Evolutionary conservation across 202 grass and related monocot genomes (phyloP).

Genomic region (Musa balbisiana): DNA sequence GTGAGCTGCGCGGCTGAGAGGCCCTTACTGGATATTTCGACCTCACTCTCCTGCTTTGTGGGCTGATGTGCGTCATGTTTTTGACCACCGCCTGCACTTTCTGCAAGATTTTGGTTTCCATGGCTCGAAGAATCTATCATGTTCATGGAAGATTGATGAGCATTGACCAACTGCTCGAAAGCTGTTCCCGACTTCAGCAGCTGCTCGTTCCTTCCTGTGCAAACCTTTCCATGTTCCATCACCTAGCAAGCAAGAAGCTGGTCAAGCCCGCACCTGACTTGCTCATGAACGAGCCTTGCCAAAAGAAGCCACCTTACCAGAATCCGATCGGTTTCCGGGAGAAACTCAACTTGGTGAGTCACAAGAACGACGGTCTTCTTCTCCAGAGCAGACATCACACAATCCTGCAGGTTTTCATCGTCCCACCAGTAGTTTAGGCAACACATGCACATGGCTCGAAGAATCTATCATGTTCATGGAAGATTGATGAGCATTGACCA

Average conservation of each 20-base stretch:
- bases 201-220: constrained; percentile 58
- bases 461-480: constrained; percentile 56
- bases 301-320: constrained; percentile 40
- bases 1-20: constrained; percentile 19
- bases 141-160: constrained; percentile 66
- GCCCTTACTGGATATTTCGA: constrained; percentile 32
- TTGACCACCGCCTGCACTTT: constrained; percentile 13
- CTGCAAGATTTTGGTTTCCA: constrained; percentile 25
- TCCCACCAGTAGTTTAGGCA: constrained; percentile 1
- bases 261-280: too few relatives aligned
- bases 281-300: not conserved
- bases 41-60: constrained; percentile 44
- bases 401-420: constrained; percentile 45
- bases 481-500: constrained; percentile 66
- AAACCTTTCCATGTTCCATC: constrained; percentile 59
- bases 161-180: constrained; percentile 77
- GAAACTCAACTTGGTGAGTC: constrained; percentile 89
- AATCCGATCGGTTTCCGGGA: constrained; percentile 56
- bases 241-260: constrained; percentile 36
- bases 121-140: constrained; percentile 36
- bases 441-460: not conserved
- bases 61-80: constrained; percentile 9
- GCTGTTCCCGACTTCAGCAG: constrained; percentile 57
- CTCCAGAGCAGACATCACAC: constrained; percentile 79
- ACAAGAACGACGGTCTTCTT: constrained; percentile 87